Conservation (phyloP, 1,139 yeast species). For the Magnusiomyces suaveolens region DNA sequence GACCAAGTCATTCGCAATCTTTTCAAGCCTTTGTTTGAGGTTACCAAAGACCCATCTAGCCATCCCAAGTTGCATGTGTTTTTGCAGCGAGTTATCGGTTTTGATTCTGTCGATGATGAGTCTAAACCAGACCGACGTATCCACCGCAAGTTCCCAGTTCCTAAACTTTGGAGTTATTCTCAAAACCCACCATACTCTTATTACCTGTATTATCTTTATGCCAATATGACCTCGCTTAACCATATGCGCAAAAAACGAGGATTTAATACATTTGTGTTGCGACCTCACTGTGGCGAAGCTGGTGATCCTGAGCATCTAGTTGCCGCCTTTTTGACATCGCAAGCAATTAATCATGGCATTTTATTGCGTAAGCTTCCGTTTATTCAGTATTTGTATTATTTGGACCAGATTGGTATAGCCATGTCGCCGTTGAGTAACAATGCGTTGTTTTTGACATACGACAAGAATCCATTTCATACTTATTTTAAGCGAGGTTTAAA, state of each 20-base stretch:
- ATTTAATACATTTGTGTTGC: slow-evolving; percentile 76
- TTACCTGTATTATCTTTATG: slow-evolving; percentile 77
- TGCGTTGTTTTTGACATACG: slow-evolving; percentile 89
- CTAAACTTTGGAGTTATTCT: slow-evolving; percentile 65
- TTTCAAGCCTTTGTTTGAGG: slow-evolving; percentile 88
- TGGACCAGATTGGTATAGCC: slow-evolving; percentile 96
- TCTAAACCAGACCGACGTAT: slow-evolving; percentile 78
- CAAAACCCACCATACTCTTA: slow-evolving; percentile 97
- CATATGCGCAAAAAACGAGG: slow-evolving; percentile 66
- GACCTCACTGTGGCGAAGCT: slow-evolving; percentile 99
- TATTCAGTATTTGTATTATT: slow-evolving; percentile 81
- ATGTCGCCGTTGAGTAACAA: slow-evolving; percentile 97
- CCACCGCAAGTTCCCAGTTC: slow-evolving; percentile 72
- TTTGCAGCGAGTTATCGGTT: slow-evolving; percentile 89
- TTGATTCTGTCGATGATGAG: slow-evolving; percentile 97
- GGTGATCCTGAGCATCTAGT: slow-evolving; percentile 97
- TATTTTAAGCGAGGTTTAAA: slow-evolving; percentile 89
- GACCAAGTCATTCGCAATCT: slow-evolving; percentile 68
- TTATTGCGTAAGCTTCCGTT: slow-evolving; percentile 85
- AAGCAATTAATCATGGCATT: slow-evolving; percentile 93
- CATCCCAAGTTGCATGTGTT: slow-evolving; percentile 87
- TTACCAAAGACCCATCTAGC: slow-evolving; percentile 66
- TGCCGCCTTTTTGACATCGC: slow-evolving; percentile 79
- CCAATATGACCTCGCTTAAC: slow-evolving; percentile 78
- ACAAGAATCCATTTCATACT: slow-evolving; percentile 81